These are phyloP conservation scores for Pseudogymnoascus sp. DNA, from an alignment of 2,329 filamentous ascomycete genomes.

Conservation along the genomic window DNA sequence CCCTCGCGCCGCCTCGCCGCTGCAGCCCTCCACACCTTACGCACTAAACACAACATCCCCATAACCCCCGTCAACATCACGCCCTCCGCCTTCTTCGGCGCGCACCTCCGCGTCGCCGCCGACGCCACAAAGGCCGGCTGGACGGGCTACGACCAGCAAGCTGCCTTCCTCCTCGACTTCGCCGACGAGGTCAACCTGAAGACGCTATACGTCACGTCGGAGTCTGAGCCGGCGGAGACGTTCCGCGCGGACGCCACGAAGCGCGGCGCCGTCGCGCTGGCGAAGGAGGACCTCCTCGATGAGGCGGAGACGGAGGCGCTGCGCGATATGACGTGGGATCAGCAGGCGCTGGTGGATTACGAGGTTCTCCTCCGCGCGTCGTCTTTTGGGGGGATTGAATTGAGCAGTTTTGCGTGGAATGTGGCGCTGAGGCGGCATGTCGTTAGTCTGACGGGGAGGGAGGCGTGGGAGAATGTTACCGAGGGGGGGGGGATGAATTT, in stretches of 20 bases:
- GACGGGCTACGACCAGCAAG: conserved; percentile 30
- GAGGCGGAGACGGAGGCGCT: conserved; percentile 29
- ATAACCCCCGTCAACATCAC: conserved; percentile 25
- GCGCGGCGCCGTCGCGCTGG: conserved; percentile 32
- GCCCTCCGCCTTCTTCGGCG: conserved; percentile 30
- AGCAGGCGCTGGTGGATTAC: conserved; percentile 43
- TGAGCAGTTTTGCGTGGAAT: conserved; percentile 39
- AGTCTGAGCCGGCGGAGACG: conserved; percentile 28
- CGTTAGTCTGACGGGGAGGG: conserved; percentile 11
- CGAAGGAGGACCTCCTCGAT: conserved; percentile 37
- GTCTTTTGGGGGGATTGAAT: conserved; percentile 36
- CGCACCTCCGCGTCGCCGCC: conserved; percentile 31
- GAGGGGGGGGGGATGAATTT: conserved; percentile 9
- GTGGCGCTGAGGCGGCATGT: conserved; percentile 35
- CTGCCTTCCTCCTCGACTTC: conserved; percentile 29
- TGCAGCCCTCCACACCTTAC: conserved; percentile 27
- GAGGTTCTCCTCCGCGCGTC: conserved; percentile 39
- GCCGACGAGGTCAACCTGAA: conserved; percentile 23
- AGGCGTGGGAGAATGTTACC: conserved; percentile 7
- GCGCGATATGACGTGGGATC: conserved; percentile 37
- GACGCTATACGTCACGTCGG: conserved; percentile 36
- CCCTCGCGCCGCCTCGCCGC: conserved; percentile 25
- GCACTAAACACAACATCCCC: conserved; percentile 20
- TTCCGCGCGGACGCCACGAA: conserved; percentile 33
- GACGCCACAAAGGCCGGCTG: conserved; percentile 30